Evolutionary conservation across 129 eudicot species (phyloP).

Genomic region (Flaveria ramosissima): DNA sequence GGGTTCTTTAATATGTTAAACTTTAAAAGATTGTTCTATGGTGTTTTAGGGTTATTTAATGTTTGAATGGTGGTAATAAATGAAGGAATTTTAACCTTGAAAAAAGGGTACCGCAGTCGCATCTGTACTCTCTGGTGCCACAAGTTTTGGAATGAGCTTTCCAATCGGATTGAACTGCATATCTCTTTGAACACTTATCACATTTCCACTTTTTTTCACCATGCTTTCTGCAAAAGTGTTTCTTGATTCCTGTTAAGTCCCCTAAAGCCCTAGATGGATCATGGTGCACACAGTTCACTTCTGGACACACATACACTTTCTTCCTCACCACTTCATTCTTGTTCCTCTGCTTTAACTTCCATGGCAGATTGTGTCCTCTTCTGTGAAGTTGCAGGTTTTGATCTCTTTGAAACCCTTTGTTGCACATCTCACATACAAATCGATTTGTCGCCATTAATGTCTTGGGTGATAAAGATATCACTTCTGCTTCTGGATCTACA

Average conservation of each 20-base stretch:
- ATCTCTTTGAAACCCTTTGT: conserved; percentile 83
- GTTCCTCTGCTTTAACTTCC: conserved; percentile 76
- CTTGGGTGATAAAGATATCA: conserved; percentile 70
- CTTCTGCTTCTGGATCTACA: conserved; percentile 75
- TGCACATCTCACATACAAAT: conserved; percentile 76
- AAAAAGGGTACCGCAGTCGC: conserved; percentile 83
- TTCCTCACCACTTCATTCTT: conserved; percentile 58
- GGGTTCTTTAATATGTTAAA: neutral
- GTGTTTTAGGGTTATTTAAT: conserved; percentile 21
- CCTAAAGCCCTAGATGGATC: conserved; percentile 79
- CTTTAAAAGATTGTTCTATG: too few relatives aligned
- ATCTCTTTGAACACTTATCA: conserved; percentile 71
- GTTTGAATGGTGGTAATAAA: conserved; percentile 24
- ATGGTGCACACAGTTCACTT: conserved; percentile 68
- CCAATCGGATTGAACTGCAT: conserved; percentile 85
- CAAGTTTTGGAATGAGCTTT: conserved; percentile 80
- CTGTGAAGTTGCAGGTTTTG: conserved; percentile 78
- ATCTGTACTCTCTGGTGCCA: conserved; percentile 81
- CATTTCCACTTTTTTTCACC: conserved; percentile 86
- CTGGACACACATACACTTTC: conserved; percentile 81
- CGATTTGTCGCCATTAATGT: conserved; percentile 67
- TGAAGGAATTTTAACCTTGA: conserved; percentile 53
- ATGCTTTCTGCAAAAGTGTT: conserved; percentile 75
- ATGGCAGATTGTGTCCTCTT: conserved; percentile 86
- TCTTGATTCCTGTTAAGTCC: conserved; percentile 71